Evolutionary conservation across 495 filamentous ascomycete genomes (phyloP).

Genomic region (Trypethelium eluteriae): DNA sequence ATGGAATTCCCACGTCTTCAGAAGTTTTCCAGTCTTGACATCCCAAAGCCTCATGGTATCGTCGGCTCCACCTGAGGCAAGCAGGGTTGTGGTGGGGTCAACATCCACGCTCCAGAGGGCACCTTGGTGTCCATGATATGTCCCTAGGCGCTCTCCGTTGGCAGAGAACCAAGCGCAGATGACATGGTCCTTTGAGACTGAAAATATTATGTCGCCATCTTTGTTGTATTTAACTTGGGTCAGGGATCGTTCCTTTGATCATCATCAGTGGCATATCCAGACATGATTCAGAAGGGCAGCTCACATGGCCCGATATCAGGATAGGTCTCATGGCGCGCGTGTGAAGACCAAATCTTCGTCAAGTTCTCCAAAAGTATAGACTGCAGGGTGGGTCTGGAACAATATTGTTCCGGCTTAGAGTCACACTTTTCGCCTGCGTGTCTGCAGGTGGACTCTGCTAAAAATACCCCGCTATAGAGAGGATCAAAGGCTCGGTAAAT

Average conservation of each 20-base stretch:
- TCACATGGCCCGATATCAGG: slow-evolving; percentile 84
- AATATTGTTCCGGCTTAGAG: background rate
- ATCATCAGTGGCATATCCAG: slow-evolving; percentile 23
- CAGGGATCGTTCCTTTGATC: slow-evolving; percentile 75
- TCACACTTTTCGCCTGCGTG: too few relatives aligned
- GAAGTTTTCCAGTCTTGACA: slow-evolving; percentile 78
- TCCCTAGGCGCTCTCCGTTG: slow-evolving; percentile 58
- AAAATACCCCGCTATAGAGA: too few relatives aligned
- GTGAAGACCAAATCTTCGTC: background rate
- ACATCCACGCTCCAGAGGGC: slow-evolving; percentile 98
- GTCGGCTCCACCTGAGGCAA: slow-evolving; percentile 92
- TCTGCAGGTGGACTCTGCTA: too few relatives aligned
- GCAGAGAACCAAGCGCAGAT: slow-evolving; percentile 81
- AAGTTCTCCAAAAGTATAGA: background rate
- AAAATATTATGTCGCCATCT: slow-evolving; percentile 97
- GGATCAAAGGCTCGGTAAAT: too few relatives aligned
- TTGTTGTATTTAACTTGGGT: slow-evolving; percentile 97
- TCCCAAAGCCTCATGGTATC: slow-evolving; percentile 98
- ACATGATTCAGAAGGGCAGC: slow-evolving; percentile 25
- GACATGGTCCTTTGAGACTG: slow-evolving; percentile 92
- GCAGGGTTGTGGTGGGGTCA: slow-evolving; percentile 84
- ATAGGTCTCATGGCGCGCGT: slow-evolving; percentile 73
- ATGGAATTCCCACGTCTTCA: slow-evolving; percentile 95
- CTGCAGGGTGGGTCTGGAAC: slow-evolving; percentile 3
- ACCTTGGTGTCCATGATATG: slow-evolving; percentile 93